Evolutionary conservation across 176 grass and related monocot genomes (phyloP).

Genomic region (Avena insularis): DNA sequence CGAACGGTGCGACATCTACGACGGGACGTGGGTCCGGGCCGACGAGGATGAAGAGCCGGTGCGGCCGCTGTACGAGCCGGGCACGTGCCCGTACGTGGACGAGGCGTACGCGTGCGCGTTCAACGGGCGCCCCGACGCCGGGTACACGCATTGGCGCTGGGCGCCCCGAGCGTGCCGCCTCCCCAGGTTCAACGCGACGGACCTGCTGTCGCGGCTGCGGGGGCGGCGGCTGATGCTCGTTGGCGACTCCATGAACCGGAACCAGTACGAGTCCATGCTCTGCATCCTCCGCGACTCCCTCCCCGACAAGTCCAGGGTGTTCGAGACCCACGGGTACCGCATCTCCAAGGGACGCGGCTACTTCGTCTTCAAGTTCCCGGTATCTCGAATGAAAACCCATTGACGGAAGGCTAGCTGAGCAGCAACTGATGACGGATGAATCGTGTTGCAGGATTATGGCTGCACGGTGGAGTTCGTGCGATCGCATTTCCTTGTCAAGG

Average conservation of each 20-base stretch:
- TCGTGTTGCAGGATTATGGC: constrained; percentile 61
- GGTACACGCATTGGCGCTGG: constrained; percentile 89
- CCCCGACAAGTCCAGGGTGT: constrained; percentile 79
- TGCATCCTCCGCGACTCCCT: constrained; percentile 70
- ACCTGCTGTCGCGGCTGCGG: constrained; percentile 71
- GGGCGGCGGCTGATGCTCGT: constrained; percentile 86
- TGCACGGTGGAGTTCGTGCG: constrained; percentile 92
- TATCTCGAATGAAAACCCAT: constrained; percentile 14
- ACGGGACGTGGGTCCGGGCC: constrained; percentile 71
- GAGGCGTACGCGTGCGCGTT: constrained; percentile 81
- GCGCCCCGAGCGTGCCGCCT: constrained; percentile 66
- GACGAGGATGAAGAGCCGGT: constrained; percentile 44
- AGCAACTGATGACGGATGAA: not conserved
- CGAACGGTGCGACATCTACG: constrained; percentile 68
- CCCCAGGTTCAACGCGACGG: constrained; percentile 96
- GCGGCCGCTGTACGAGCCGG: constrained; percentile 72
- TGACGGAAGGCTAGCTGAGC: not conserved
- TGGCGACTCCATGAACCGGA: constrained; percentile 97
- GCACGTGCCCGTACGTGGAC: constrained; percentile 88
- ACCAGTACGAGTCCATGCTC: constrained; percentile 93
- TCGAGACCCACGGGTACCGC: constrained; percentile 86
- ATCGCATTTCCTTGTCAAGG: constrained; percentile 90
- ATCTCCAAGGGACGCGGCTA: constrained; percentile 91
- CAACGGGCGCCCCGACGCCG: constrained; percentile 69
- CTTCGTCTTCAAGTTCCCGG: constrained; percentile 94